Percentiles rank a stretch among this genome's conserved stretches.
phyloP scores from a whole-genome alignment of 2,329 filamentous ascomycete species.

The Paecilomyces dactylethromorphus region DNA sequence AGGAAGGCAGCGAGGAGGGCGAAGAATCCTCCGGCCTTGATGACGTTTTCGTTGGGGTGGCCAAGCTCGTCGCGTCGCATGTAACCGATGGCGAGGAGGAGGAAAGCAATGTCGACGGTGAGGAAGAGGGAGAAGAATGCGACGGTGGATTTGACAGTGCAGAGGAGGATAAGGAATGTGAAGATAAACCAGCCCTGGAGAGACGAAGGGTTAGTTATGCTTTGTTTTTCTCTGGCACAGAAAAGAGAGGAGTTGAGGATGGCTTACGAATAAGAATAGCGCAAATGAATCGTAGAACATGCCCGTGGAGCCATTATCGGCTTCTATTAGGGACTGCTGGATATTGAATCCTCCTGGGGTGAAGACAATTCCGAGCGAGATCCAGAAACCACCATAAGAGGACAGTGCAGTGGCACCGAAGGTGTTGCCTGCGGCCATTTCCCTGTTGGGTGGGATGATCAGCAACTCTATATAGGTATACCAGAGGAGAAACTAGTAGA shows the following conservation, averaged over 20 bases:
- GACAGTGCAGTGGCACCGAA: slow-evolving; percentile 71
- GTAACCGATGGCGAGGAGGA: slow-evolving; percentile 60
- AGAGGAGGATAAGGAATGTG: slow-evolving; percentile 62
- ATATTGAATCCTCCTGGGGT: slow-evolving; percentile 59
- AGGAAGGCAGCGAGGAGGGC: slow-evolving; percentile 68
- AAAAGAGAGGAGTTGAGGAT: neutral
- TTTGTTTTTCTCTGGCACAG: slow-evolving; percentile 1
- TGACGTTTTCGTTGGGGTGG: slow-evolving; percentile 40
- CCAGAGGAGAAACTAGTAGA: slow-evolving; percentile 1
- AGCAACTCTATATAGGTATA: neutral
- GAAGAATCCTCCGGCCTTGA: slow-evolving; percentile 66
- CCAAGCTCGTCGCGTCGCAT: slow-evolving; percentile 43
- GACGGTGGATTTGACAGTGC: slow-evolving; percentile 66
- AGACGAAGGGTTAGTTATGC: neutral
- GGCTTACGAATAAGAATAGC: slow-evolving; percentile 57
- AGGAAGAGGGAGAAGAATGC: slow-evolving; percentile 72
- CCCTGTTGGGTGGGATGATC: slow-evolving; percentile 44
- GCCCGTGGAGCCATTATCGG: slow-evolving; percentile 26
- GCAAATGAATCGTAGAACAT: slow-evolving; percentile 54
- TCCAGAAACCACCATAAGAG: slow-evolving; percentile 76
- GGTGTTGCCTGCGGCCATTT: slow-evolving; percentile 72
- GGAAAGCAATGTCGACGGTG: slow-evolving; percentile 64
- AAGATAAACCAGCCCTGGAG: slow-evolving; percentile 69
- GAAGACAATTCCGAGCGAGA: slow-evolving; percentile 62
- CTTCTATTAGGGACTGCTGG: slow-evolving; percentile 36